Conservation (phyloP, 2,329 filamentous ascomycete species). For the Hypoxylon sp. region DNA sequence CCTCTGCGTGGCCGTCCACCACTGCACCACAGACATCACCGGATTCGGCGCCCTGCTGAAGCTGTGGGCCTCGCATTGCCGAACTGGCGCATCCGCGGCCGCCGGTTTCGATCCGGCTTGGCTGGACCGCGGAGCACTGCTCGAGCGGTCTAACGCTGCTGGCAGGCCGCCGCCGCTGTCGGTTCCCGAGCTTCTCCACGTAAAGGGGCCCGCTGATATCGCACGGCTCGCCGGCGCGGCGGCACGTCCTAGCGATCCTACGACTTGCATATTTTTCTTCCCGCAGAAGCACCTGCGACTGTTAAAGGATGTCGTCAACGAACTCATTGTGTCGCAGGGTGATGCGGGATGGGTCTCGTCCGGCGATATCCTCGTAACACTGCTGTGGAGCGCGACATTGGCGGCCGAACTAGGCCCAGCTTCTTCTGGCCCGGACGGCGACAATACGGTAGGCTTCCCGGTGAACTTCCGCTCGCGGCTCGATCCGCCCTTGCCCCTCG, state of each 20-base stretch:
- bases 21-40: slow-evolving; percentile 43
- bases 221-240: not conserved
- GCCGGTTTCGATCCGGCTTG: slow-evolving; percentile 33
- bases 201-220: slow-evolving; percentile 11
- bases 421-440: not conserved
- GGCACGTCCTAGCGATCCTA: slow-evolving; percentile 15
- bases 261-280: slow-evolving; percentile 41
- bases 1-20: slow-evolving; percentile 41
- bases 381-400: slow-evolving; percentile 43
- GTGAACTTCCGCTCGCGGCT: slow-evolving; percentile 41
- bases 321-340: slow-evolving; percentile 16
- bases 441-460: slow-evolving; percentile 39
- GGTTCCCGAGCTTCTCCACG: slow-evolving; percentile 36
- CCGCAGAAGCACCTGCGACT: slow-evolving; percentile 22
- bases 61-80: slow-evolving; percentile 43
- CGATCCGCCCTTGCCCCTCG: slow-evolving; percentile 31
- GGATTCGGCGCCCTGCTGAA: slow-evolving; percentile 42
- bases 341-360: slow-evolving; percentile 41
- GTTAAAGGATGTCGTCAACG: slow-evolving; percentile 36
- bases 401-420: slow-evolving; percentile 18
- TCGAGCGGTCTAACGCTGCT: not conserved
- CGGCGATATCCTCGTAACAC: slow-evolving; percentile 38
- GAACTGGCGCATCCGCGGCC: slow-evolving; percentile 19
- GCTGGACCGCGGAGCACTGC: slow-evolving; percentile 33
- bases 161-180: not conserved